phyloP scores from a whole-genome alignment of 2,329 filamentous ascomycete genomes.

The Phialophora tarda region DNA sequence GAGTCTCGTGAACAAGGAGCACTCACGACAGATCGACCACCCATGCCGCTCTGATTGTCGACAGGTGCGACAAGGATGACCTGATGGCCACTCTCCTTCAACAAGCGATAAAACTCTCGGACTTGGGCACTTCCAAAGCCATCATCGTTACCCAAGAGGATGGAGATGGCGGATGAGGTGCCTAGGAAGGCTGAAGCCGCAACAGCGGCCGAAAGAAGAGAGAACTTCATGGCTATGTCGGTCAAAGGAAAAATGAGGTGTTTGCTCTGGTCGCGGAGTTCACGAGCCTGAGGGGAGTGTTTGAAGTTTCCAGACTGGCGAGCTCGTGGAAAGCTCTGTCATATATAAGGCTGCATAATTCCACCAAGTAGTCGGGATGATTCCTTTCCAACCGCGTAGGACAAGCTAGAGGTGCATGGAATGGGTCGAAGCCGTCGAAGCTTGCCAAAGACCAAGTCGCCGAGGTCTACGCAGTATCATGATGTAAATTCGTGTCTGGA shows the following conservation, averaged over 20 bases:
- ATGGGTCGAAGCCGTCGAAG: not conserved
- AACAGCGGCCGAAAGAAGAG: slow-evolving; percentile 21
- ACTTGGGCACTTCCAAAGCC: slow-evolving; percentile 52
- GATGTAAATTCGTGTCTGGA: not conserved
- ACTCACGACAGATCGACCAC: slow-evolving; percentile 47
- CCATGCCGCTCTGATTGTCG: slow-evolving; percentile 54
- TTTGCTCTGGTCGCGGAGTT: not conserved
- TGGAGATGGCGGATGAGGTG: slow-evolving; percentile 36
- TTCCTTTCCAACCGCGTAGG: not conserved
- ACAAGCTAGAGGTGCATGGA: not conserved
- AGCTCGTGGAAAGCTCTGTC: not conserved
- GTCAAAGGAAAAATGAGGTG: not conserved
- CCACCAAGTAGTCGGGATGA: not conserved
- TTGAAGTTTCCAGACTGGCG: not conserved
- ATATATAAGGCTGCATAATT: not conserved
- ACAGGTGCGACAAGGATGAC: slow-evolving; percentile 52
- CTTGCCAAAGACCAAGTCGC: not conserved
- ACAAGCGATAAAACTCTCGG: slow-evolving; percentile 49
- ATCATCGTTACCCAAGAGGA: slow-evolving; percentile 46
- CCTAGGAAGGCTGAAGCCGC: slow-evolving; percentile 20
- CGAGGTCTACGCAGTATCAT: not conserved
- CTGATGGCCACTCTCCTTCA: slow-evolving; percentile 48
- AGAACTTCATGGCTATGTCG: slow-evolving; percentile 21
- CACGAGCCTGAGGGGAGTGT: not conserved
- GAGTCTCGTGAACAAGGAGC: not conserved